A percentile compares a stretch with the other conserved stretches of the same genome.
phyloP scores from a whole-genome alignment of 352 stramenopile species.

The Phytopythium delawarense region DNA sequence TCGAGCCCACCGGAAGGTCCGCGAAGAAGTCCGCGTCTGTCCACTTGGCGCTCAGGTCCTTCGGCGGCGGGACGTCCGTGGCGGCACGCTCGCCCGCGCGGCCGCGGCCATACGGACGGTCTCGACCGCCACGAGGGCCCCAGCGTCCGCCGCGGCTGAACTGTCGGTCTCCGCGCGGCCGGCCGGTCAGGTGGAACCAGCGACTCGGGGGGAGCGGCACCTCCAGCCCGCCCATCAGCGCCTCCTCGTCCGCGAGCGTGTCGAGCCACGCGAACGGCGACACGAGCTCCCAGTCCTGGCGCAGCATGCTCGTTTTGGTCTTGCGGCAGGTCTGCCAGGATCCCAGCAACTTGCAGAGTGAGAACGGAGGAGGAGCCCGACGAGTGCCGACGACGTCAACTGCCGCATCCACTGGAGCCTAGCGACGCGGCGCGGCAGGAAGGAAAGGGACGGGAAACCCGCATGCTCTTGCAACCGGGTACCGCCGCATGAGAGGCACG shows the following conservation, averaged over 20 bases:
- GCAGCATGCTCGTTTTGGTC: constrained; percentile 30
- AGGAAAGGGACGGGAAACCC: background rate
- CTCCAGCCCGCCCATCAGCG: constrained; percentile 32
- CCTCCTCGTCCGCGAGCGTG: constrained; percentile 42
- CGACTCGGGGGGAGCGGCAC: constrained; percentile 14
- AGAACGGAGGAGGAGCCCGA: background rate
- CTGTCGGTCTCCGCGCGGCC: background rate
- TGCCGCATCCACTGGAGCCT: background rate
- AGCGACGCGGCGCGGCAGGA: background rate
- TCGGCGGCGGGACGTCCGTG: background rate
- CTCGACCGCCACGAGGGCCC: background rate
- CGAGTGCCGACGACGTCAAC: background rate
- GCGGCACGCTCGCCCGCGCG: background rate
- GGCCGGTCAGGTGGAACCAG: background rate
- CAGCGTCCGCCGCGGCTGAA: background rate
- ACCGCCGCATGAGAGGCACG: background rate
- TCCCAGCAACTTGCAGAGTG: background rate
- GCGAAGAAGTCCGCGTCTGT: constrained; percentile 39
- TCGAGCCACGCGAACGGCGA: constrained; percentile 43
- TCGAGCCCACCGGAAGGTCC: constrained; percentile 39
- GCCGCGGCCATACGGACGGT: no score
- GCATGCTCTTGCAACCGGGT: background rate
- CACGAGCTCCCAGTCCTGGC: constrained; percentile 49
- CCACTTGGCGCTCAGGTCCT: constrained; percentile 19
- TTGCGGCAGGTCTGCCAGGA: background rate